These are phyloP conservation scores for Arthromyces matolae DNA, from an alignment of 768 basidiomycete species.

Conservation along the genomic window DNA sequence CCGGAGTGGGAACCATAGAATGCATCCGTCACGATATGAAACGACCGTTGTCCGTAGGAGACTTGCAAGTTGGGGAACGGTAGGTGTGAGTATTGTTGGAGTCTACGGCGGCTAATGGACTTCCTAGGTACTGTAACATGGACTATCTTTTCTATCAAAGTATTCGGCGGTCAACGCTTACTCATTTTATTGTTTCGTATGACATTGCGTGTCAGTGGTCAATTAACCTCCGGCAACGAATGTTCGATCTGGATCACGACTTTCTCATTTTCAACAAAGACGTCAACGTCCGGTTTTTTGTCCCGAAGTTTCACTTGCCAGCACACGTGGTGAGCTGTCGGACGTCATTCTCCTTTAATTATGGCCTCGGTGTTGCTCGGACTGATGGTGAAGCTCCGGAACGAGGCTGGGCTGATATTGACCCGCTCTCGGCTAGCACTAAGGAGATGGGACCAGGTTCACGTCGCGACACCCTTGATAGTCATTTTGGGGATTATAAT, in stretches of 20 bases:
- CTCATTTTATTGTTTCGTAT: slow-evolving; percentile 17
- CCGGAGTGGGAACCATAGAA: no score
- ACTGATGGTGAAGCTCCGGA: slow-evolving; percentile 36
- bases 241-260: slow-evolving; percentile 8
- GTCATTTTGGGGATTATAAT: slow-evolving; percentile 25
- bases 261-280: not conserved
- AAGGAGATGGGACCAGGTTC: slow-evolving; percentile 34
- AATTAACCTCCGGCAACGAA: slow-evolving; percentile 12
- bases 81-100: no score
- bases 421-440: slow-evolving; percentile 24
- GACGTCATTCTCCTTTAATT: slow-evolving; percentile 20
- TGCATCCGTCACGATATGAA: no score
- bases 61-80: no score
- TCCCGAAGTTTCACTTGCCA: slow-evolving; percentile 26
- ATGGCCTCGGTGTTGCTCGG: slow-evolving; percentile 22
- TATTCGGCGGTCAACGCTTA: no score
- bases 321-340: slow-evolving; percentile 23
- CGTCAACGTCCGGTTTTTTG: slow-evolving; percentile 15
- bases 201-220: slow-evolving; percentile 22
- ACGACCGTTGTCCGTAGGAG: no score
- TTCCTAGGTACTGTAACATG: no score
- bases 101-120: no score
- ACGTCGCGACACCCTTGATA: slow-evolving; percentile 23
- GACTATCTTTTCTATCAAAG: no score
- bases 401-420: slow-evolving; percentile 28